Conservation (phyloP, 495 filamentous ascomycete genomes). For the Xylaria sp. region DNA sequence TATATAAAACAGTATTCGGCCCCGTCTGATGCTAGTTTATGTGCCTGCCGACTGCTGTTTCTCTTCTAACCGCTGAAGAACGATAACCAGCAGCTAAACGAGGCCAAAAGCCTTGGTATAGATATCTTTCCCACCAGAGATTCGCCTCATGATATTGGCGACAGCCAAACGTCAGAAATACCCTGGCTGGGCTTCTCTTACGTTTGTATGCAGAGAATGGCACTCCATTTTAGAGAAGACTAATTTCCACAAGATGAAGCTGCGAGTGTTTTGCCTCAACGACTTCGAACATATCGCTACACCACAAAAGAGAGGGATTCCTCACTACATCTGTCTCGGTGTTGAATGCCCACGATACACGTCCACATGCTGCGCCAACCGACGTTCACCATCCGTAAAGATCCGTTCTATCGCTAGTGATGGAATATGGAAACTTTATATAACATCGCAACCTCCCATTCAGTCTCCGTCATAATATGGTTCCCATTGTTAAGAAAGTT, state of each 20-base stretch:
- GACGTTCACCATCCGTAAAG: too few species aligned
- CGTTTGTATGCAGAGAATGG: slow-evolving; percentile 8
- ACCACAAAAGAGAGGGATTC: not conserved
- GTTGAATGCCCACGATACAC: not conserved
- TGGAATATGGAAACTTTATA: slow-evolving; percentile 1
- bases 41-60: not conserved
- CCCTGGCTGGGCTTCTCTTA: slow-evolving; percentile 6
- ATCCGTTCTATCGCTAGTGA: not conserved
- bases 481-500: too few species aligned
- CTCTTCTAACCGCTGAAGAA: not conserved
- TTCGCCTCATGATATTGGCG: slow-evolving; percentile 4
- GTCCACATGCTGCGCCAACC: not conserved
- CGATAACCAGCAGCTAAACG: not conserved
- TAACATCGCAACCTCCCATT: not conserved
- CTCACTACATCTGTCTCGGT: not conserved
- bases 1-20: not conserved
- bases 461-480: too few species aligned
- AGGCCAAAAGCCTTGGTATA: not conserved
- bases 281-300: not conserved
- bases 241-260: not conserved
- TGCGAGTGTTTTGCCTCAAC: not conserved
- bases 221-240: not conserved
- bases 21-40: not conserved
- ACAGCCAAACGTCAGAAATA: not conserved
- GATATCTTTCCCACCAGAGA: not conserved